phyloP scores from a whole-genome alignment of 2,329 filamentous ascomycete species.

The Alternaria tenuissima region DNA sequence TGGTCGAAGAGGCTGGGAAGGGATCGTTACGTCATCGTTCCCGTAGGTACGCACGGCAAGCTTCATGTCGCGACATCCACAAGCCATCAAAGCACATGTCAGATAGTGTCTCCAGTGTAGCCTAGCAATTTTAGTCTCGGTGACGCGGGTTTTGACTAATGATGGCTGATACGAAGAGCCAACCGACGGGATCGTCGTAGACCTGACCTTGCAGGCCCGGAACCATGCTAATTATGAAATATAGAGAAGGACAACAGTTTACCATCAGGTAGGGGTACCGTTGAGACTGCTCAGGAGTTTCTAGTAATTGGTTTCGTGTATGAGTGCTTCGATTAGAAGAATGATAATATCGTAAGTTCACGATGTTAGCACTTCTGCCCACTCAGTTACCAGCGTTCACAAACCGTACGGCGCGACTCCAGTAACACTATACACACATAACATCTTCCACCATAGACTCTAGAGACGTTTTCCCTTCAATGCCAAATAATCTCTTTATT shows the following conservation, averaged over 20 bases:
- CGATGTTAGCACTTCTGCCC: not conserved
- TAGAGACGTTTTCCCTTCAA: not conserved
- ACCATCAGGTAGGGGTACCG: not conserved
- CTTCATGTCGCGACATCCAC: not conserved
- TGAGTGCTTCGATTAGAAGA: not conserved
- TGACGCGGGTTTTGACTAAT: not conserved
- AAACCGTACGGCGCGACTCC: not conserved
- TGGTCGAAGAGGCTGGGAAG: not conserved
- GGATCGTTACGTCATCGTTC: not conserved
- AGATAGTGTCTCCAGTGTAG: not conserved
- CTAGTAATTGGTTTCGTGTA: not conserved
- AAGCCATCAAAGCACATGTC: not conserved
- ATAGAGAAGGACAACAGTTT: not conserved
- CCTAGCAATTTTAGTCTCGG: not conserved
- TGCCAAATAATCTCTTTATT: not conserved
- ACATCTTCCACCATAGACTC: not conserved
- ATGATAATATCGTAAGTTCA: not conserved
- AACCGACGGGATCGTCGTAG: not conserved
- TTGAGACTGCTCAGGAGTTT: not conserved
- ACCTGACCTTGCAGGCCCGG: not conserved
- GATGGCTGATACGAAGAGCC: not conserved
- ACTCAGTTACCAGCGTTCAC: not conserved
- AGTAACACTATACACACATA: not conserved
- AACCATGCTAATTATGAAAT: not conserved
- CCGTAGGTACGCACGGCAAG: not conserved